Base-by-base conservation (phyloP, 2,329 filamentous ascomycete genomes). In the Stachybotrys elegans region DNA sequence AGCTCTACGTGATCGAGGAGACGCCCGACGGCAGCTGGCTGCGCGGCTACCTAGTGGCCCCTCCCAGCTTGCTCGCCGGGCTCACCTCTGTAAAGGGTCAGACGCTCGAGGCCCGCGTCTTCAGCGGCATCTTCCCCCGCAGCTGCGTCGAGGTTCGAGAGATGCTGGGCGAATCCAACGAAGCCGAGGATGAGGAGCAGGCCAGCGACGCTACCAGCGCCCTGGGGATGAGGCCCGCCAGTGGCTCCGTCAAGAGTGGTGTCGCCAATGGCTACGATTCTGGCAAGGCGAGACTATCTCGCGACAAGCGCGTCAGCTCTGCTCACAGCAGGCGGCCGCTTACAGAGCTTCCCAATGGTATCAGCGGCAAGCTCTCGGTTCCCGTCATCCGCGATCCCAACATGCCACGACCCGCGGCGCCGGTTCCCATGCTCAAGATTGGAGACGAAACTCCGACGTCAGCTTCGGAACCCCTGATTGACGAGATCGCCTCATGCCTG, bases 1-100 rank as follows among this genome's bases (percentile, higher is more conserved):
- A 98, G 69, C 76, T 98, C 52, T 98, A 98, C 70, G 94, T 98
- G 54, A 96, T 98, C 61, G 92, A 97, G 69, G 89, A 97, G 69
- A 94, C 92, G 31, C 86, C 89, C 19, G 82, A 95, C 68, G 88
- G 86, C 57, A 81, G 88, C 63, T 98, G 93, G 94, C 86, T 92
- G 67, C 85, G 93, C 43, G 93, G 93, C 47, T 98, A 98, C 67
- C 78, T 98, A 48, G 86, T 98, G 54, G 90, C 93, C 51, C 92
- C 93, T 42, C 93, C 93, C 17, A 95, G 90, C 55, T 72, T 98
- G 61, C 79, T 98, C 47, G 88, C 93, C 16, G 93, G 92, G 39
- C 72, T 98, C 62, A 97, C 90, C 11, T 92, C 86, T 49, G 83
- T 86, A 57, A 92, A 90, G 63, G 92, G 93, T 39, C 89, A 96